Conservation (phyloP, 2,329 filamentous ascomycete species). For the Calonectria pseudoreteaudii region DNA sequence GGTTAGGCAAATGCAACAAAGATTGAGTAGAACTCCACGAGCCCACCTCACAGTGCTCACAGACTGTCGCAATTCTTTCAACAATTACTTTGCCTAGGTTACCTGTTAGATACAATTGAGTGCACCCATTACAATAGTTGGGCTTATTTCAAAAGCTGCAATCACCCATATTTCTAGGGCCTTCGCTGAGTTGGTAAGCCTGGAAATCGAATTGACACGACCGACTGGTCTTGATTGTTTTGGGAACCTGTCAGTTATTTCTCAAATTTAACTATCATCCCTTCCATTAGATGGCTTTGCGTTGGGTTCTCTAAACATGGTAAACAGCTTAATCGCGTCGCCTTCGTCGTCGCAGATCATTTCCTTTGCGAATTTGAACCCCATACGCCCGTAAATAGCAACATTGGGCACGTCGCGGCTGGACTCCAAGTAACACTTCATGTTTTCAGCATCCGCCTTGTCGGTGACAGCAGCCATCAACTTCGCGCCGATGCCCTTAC, state of each 20-base stretch:
- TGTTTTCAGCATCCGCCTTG: constrained; percentile 72
- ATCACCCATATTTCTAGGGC: not conserved
- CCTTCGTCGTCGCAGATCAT: constrained; percentile 76
- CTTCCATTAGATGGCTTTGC: constrained; percentile 32
- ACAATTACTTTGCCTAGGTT: too few relatives aligned
- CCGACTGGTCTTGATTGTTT: not conserved
- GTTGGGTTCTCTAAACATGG: constrained; percentile 59
- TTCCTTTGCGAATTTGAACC: constrained; percentile 73
- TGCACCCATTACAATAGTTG: too few relatives aligned
- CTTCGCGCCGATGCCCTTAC: constrained; percentile 73
- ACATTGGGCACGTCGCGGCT: constrained; percentile 76
- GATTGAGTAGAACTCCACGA: too few relatives aligned
- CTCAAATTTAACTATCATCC: not conserved
- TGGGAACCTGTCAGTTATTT: not conserved
- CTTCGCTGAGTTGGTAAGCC: not conserved
- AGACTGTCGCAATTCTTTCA: too few relatives aligned
- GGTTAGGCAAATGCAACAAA: too few relatives aligned
- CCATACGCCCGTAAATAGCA: constrained; percentile 77
- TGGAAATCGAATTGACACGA: not conserved
- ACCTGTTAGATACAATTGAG: not conserved
- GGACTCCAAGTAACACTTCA: constrained; percentile 78
- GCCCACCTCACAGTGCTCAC: too few relatives aligned
- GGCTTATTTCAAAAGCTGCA: not conserved
- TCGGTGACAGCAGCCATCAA: constrained; percentile 74
- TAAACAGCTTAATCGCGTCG: constrained; percentile 63